Evolutionary conservation across 768 basidiomycete species (phyloP).

Genomic region (Tylopilus felleus): DNA sequence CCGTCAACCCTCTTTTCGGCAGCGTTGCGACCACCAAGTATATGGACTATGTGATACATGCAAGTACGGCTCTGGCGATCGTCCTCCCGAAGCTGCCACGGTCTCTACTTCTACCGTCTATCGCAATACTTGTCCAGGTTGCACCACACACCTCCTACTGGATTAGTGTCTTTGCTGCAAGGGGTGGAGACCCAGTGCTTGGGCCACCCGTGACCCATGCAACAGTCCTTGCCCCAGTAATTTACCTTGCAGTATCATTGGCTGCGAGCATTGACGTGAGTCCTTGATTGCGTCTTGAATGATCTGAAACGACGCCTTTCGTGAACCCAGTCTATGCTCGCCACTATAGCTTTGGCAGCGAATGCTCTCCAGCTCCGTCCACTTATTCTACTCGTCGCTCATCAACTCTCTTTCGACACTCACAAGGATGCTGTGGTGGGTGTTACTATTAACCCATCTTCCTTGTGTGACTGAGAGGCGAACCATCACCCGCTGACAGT

Average conservation of each 20-base stretch:
- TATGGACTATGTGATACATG: constrained; percentile 40
- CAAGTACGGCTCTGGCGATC: constrained; percentile 35
- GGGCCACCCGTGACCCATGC: constrained; percentile 62
- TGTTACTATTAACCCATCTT: neutral
- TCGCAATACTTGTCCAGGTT: constrained; percentile 40
- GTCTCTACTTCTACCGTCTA: constrained; percentile 24
- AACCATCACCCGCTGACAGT: constrained; percentile 14
- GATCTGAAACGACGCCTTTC: neutral
- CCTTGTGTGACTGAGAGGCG: constrained; percentile 1
- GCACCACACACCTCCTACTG: constrained; percentile 68
- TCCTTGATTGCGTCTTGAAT: constrained; percentile 1
- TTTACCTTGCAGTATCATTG: constrained; percentile 48
- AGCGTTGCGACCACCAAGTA: constrained; percentile 50
- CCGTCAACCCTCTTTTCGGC: constrained; percentile 69
- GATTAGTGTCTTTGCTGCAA: constrained; percentile 56
- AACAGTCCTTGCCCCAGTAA: constrained; percentile 53
- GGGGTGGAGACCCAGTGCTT: constrained; percentile 46
- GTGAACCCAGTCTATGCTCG: constrained; percentile 19
- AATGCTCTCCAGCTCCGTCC: constrained; percentile 28
- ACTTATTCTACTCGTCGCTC: constrained; percentile 13
- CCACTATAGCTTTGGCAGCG: constrained; percentile 23
- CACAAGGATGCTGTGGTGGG: constrained; percentile 24
- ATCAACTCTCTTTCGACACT: constrained; percentile 17
- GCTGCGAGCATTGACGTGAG: constrained; percentile 42
- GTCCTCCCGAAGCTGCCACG: constrained; percentile 29